Conservation (phyloP, 2,329 filamentous ascomycete species). For the Colletotrichum shisoi region DNA sequence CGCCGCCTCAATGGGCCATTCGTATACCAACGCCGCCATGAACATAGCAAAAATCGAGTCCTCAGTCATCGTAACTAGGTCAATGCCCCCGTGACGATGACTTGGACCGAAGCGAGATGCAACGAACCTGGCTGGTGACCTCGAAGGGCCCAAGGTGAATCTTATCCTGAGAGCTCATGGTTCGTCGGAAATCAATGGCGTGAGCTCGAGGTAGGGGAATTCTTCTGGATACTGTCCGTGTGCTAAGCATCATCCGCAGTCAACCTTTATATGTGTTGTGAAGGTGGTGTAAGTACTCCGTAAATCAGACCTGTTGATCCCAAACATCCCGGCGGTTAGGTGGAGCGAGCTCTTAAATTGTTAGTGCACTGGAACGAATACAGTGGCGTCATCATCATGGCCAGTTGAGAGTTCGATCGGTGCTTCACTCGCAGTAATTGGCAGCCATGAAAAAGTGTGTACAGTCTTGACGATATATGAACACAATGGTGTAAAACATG, state of each 20-base stretch:
- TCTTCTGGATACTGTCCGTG: background rate
- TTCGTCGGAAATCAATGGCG: slow-evolving; percentile 9
- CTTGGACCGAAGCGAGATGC: slow-evolving; percentile 7
- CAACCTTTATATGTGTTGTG: background rate
- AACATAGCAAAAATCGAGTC: background rate
- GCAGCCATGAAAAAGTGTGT: no score
- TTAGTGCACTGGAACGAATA: slow-evolving; percentile 18
- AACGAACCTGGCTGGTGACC: slow-evolving; percentile 74
- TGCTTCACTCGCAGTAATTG: background rate
- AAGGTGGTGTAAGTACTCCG: background rate
- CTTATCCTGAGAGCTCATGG: slow-evolving; percentile 44
- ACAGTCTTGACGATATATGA: background rate
- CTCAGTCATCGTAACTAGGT: no score
- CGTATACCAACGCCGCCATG: background rate
- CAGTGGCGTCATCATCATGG: slow-evolving; percentile 37
- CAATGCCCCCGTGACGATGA: no score
- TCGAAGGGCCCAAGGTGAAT: slow-evolving; percentile 79
- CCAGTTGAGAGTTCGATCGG: background rate
- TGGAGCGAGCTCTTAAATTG: slow-evolving; percentile 34
- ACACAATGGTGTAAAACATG: no score
- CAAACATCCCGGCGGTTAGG: background rate
- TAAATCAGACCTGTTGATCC: background rate
- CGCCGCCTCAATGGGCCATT: background rate
- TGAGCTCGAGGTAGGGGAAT: slow-evolving; percentile 2
- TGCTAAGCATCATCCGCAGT: slow-evolving; percentile 16